These are phyloP conservation scores for Herpotrichia juniperi DNA, from an alignment of 2,329 filamentous ascomycete genomes.

Conservation along the genomic window DNA sequence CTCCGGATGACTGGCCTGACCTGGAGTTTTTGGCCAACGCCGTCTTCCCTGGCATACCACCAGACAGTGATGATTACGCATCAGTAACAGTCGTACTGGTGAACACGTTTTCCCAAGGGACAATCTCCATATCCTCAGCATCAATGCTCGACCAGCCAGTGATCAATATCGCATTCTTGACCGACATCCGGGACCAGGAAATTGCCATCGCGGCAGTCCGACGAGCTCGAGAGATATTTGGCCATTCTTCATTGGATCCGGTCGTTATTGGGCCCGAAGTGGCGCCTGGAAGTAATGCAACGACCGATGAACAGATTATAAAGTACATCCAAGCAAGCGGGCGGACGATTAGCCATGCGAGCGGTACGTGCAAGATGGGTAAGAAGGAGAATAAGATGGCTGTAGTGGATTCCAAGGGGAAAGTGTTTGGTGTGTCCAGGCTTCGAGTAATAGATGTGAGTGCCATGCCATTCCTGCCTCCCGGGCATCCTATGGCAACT, in stretches of 20 bases:
- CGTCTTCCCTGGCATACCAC: constrained; percentile 31
- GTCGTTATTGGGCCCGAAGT: constrained; percentile 33
- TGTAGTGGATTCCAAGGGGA: constrained; percentile 42
- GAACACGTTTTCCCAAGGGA: constrained; percentile 41
- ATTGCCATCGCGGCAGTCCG: constrained; percentile 38
- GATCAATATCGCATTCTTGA: constrained; percentile 43
- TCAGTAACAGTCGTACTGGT: constrained; percentile 37
- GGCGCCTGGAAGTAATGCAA: constrained; percentile 30
- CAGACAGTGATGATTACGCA: constrained; percentile 33
- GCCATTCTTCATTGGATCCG: constrained; percentile 18
- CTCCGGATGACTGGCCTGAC: constrained; percentile 33
- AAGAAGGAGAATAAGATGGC: constrained; percentile 29
- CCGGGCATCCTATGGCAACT: constrained; percentile 40
- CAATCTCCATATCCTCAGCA: constrained; percentile 35
- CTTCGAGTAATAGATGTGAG: constrained; percentile 42
- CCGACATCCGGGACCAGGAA: constrained; percentile 35
- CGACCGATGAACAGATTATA: constrained; percentile 35
- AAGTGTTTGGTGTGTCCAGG: constrained; percentile 37
- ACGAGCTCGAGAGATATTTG: constrained; percentile 35
- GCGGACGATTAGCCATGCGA: constrained; percentile 27
- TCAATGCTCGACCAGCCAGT: constrained; percentile 34
- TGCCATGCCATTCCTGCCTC: constrained; percentile 39
- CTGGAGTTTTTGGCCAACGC: constrained; percentile 30
- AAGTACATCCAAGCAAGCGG: constrained; percentile 23
- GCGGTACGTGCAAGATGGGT: constrained; percentile 39